phyloP scores from a whole-genome alignment of 2,329 filamentous ascomycete genomes.

The Colletotrichum higginsianum region DNA sequence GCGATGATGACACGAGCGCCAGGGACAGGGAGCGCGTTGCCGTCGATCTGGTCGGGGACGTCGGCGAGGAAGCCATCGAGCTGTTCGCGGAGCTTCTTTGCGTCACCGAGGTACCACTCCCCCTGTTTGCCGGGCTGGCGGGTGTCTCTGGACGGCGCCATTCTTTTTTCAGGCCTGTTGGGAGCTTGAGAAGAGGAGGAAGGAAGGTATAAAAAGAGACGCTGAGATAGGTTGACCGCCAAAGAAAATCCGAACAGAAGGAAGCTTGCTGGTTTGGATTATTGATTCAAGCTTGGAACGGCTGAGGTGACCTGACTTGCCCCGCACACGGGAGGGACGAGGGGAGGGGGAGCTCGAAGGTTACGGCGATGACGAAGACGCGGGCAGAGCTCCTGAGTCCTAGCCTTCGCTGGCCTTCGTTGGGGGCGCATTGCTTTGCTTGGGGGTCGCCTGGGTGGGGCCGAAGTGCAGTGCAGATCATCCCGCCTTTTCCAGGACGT shows the following conservation, averaged over 20 bases:
- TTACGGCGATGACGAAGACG: conserved; percentile 23
- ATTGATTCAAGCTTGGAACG: neutral
- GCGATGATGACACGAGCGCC: conserved; percentile 81
- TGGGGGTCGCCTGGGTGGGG: too few species aligned
- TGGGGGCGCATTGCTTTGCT: too few species aligned
- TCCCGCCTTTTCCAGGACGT: too few species aligned
- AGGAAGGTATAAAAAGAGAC: neutral
- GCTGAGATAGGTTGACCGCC: neutral
- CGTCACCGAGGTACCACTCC: conserved; percentile 84
- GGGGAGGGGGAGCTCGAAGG: conserved; percentile 12
- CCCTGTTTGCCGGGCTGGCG: conserved; percentile 79
- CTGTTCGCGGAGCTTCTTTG: conserved; percentile 72
- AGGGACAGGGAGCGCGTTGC: conserved; percentile 73
- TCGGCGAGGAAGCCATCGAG: conserved; percentile 82
- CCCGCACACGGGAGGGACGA: conserved; percentile 7
- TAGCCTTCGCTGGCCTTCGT: too few species aligned
- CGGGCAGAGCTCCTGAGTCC: conserved; percentile 18
- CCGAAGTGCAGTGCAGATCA: too few species aligned
- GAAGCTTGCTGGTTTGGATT: neutral
- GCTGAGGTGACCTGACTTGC: conserved; percentile 24
- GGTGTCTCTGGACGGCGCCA: conserved; percentile 2
- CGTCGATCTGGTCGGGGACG: conserved; percentile 78
- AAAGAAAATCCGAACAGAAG: neutral
- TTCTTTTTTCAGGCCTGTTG: too few species aligned
- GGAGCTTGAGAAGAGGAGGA: too few species aligned